These are phyloP conservation scores for Ephemerocybe angulata DNA, from an alignment of 768 basidiomycete genomes.

Conservation along the genomic window DNA sequence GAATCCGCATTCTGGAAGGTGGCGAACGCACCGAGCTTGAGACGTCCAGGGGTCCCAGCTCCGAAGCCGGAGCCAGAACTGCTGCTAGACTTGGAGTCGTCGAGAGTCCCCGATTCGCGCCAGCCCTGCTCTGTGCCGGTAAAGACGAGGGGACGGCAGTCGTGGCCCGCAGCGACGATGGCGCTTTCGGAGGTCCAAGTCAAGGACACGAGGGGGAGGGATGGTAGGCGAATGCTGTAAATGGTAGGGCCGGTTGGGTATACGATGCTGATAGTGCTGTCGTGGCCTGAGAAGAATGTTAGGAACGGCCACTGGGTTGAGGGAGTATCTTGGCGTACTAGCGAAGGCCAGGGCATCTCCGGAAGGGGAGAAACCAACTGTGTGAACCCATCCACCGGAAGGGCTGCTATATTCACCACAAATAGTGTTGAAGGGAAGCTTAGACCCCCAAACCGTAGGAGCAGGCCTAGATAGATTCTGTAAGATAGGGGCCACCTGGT, in stretches of 20 bases:
- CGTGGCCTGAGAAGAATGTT: conserved; percentile 64
- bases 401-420: conserved; percentile 91
- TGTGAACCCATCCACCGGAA: conserved; percentile 95
- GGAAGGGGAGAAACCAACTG: conserved; percentile 92
- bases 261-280: conserved; percentile 89
- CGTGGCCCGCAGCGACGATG: conserved; percentile 92
- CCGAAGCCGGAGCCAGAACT: conserved; percentile 43
- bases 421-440: conserved; percentile 94
- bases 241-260: conserved; percentile 79
- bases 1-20: conserved; percentile 91
- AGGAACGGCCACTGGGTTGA: background rate
- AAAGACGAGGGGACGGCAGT: conserved; percentile 93
- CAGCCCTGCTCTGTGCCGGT: conserved; percentile 74
- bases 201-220: conserved; percentile 81
- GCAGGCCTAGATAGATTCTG: conserved; percentile 60
- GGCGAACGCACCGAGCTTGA: conserved; percentile 92
- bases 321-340: conserved; percentile 50
- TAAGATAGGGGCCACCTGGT: conserved; percentile 5
- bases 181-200: conserved; percentile 81
- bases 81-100: conserved; percentile 62
- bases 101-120: conserved; percentile 76
- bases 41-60: conserved; percentile 56
- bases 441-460: conserved; percentile 94
- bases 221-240: conserved; percentile 69
- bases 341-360: conserved; percentile 93